Conservation (phyloP, 495 filamentous ascomycete genomes). For the Penicillium steckii region DNA sequence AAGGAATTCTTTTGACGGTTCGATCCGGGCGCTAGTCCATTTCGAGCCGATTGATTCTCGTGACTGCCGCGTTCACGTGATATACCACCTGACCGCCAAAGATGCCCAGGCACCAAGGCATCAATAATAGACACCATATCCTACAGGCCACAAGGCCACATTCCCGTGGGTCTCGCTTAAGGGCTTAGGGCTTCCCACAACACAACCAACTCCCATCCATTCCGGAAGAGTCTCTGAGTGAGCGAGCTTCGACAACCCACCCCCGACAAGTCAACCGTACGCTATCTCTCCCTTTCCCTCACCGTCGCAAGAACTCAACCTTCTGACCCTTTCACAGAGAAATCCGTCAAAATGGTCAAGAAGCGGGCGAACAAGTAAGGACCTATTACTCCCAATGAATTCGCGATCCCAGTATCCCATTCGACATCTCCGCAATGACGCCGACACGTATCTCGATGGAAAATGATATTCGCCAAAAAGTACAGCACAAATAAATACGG, state of each 20-base stretch:
- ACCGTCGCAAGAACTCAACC: conserved; percentile 17
- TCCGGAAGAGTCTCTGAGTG: conserved; percentile 36
- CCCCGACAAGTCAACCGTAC: conserved; percentile 49
- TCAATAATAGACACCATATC: conserved; percentile 9
- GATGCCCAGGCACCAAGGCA: background rate
- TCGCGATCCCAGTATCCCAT: conserved; percentile 22
- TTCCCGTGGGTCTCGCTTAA: conserved; percentile 40
- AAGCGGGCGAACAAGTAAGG: conserved; percentile 97
- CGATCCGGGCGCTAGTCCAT: conserved; percentile 18
- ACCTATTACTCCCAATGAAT: conserved; percentile 25
- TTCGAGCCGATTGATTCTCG: conserved; percentile 2
- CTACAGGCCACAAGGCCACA: conserved; percentile 18
- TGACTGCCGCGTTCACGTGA: conserved; percentile 11
- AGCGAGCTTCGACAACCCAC: conserved; percentile 47
- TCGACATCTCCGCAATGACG: conserved; percentile 31
- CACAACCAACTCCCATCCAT: conserved; percentile 40
- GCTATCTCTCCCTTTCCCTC: conserved; percentile 26
- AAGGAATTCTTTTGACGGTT: conserved; percentile 18
- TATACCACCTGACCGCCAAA: conserved; percentile 3
- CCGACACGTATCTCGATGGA: conserved; percentile 24
- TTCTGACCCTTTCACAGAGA: conserved; percentile 36
- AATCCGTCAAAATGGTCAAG: conserved; percentile 96
- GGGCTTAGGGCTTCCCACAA: conserved; percentile 49
- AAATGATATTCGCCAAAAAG: background rate
- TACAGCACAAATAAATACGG: background rate